phyloP scores from a whole-genome alignment of 805 yeast genomes.

The Metschnikowia henanensis region DNA sequence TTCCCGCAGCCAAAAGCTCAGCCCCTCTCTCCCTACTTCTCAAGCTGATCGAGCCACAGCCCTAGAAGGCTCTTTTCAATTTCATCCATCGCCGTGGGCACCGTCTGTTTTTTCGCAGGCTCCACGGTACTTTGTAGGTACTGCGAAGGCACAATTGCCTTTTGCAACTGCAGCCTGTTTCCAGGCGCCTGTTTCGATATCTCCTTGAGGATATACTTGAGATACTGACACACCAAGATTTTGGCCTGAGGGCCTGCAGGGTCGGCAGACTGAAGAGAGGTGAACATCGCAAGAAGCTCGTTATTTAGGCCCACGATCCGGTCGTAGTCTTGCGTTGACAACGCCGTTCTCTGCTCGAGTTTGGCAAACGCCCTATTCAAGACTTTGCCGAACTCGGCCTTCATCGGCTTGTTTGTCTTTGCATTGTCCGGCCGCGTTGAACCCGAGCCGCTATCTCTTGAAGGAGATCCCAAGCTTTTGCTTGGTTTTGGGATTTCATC shows the following conservation, averaged over 20 bases:
- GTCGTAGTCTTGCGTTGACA: constrained; percentile 35
- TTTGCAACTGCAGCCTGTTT: constrained; percentile 23
- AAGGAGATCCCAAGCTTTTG: neutral
- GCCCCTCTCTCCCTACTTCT: too few species aligned
- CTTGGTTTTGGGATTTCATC: neutral
- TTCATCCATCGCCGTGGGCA: constrained; percentile 29
- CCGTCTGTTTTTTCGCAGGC: constrained; percentile 1
- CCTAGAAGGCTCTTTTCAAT: constrained; percentile 41
- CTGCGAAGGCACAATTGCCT: constrained; percentile 32
- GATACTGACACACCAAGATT: constrained; percentile 37
- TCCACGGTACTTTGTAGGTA: constrained; percentile 23
- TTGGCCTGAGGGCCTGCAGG: constrained; percentile 22
- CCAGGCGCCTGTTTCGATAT: constrained; percentile 3
- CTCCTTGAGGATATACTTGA: constrained; percentile 41
- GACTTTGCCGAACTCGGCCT: constrained; percentile 19
- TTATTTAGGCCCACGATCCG: constrained; percentile 23
- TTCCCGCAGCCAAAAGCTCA: neutral
- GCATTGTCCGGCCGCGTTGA: neutral
- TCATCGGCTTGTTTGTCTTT: constrained; percentile 8
- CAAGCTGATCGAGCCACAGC: constrained; percentile 42
- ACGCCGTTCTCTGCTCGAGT: constrained; percentile 30
- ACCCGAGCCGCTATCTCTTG: neutral
- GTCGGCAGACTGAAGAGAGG: constrained; percentile 23
- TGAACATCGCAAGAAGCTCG: constrained; percentile 18
- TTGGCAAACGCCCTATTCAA: constrained; percentile 25